These are phyloP conservation scores for Rhodosporidiobolus odoratus DNA, from an alignment of 768 basidiomycete genomes.

Conservation along the genomic window DNA sequence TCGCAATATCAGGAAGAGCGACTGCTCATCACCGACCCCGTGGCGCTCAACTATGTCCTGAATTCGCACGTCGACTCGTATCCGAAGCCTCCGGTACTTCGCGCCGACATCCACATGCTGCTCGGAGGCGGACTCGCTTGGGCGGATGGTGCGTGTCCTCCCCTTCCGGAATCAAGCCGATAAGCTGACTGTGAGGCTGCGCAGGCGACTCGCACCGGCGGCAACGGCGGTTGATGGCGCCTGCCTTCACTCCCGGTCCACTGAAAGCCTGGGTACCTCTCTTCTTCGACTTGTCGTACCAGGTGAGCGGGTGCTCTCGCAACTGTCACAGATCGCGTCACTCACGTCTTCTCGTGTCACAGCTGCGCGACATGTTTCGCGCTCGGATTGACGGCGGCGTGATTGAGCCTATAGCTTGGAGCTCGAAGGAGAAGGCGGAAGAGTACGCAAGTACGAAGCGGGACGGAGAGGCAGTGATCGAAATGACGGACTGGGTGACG, in stretches of 20 bases:
- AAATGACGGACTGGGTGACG: background rate
- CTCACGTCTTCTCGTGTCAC: no score
- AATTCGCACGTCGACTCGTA: conserved; percentile 2
- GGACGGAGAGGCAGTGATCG: background rate
- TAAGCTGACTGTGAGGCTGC: no score
- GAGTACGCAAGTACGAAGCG: background rate
- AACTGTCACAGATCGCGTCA: no score
- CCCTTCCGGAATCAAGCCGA: no score
- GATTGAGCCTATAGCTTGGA: background rate
- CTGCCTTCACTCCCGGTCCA: conserved; percentile 15
- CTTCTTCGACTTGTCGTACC: conserved; percentile 13
- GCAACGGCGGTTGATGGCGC: conserved; percentile 27
- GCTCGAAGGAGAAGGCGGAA: background rate
- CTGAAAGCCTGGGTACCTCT: conserved; percentile 5
- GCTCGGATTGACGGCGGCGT: background rate
- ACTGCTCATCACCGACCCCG: conserved; percentile 25
- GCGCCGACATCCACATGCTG: conserved; percentile 9
- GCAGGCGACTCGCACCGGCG: conserved; percentile 29
- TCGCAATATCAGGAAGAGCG: background rate
- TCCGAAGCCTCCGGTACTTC: conserved; percentile 17
- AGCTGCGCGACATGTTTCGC: background rate
- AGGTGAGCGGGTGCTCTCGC: background rate
- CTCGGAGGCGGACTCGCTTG: conserved; percentile 28
- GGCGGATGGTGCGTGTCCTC: conserved; percentile 21
- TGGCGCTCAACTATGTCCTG: conserved; percentile 26